These are phyloP conservation scores for Hevea brasiliensis DNA, from an alignment of 345 rosid species.

Conservation along the genomic window DNA sequence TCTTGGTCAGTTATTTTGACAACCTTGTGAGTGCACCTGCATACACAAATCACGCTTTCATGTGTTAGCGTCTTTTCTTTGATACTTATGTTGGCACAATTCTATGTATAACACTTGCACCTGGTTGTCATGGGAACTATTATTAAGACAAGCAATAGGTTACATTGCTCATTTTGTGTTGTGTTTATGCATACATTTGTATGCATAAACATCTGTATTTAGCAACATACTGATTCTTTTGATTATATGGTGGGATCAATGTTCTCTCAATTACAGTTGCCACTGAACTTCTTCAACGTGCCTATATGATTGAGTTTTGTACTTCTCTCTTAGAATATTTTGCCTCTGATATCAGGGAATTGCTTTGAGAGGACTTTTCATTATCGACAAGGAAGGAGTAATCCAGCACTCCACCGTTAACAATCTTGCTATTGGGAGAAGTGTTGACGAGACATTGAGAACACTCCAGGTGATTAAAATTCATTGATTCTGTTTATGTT, in stretches of 20 bases:
- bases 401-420: conserved; percentile 97
- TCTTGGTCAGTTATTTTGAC: neutral
- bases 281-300: neutral
- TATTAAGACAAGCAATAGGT: too few species aligned
- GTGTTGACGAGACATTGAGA: conserved; percentile 95
- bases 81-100: neutral
- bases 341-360: conserved; percentile 60
- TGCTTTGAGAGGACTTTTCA: conserved; percentile 92
- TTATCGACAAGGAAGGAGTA: conserved; percentile 95
- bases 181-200: too few species aligned
- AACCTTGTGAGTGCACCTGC: too few species aligned
- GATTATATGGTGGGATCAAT: neutral
- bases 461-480: conserved; percentile 72
- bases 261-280: neutral
- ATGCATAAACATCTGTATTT: too few species aligned
- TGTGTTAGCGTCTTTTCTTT: neutral
- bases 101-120: too few species aligned
- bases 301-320: neutral
- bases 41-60: neutral
- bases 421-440: conserved; percentile 94
- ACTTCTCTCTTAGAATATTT: conserved; percentile 3
- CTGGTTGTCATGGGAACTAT: too few species aligned
- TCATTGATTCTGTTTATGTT: too few species aligned
- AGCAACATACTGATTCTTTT: too few species aligned
- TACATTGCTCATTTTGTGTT: too few species aligned